Percentiles rank a stretch among this genome's conserved stretches.
phyloP scores from a whole-genome alignment of 768 basidiomycete genomes.

The Amanita rimosa region DNA sequence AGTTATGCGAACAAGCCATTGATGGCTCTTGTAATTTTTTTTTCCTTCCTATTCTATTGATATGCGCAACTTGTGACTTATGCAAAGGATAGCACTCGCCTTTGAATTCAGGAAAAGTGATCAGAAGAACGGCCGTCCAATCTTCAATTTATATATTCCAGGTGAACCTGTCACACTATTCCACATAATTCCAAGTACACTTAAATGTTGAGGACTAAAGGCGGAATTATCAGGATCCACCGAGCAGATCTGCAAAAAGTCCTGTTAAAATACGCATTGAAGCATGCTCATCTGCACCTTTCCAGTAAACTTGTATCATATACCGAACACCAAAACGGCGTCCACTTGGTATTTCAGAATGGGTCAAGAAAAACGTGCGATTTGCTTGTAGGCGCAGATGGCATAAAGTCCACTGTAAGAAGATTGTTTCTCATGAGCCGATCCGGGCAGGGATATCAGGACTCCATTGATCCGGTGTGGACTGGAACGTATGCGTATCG shows the following conservation, averaged over 20 bases:
- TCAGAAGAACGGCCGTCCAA: constrained; percentile 37
- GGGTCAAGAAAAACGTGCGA: constrained; percentile 18
- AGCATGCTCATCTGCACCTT: constrained; percentile 34
- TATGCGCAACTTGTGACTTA: background rate
- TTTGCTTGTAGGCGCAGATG: constrained; percentile 30
- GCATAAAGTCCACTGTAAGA: constrained; percentile 18
- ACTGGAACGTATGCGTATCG: constrained; percentile 28
- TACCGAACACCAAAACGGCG: constrained; percentile 20
- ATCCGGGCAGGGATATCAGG: background rate
- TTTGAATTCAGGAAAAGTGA: constrained; percentile 56
- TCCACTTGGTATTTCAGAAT: constrained; percentile 15
- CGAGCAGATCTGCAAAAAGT: constrained; percentile 57
- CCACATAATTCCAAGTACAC: background rate
- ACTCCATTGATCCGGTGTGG: constrained; percentile 23
- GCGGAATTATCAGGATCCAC: constrained; percentile 44
- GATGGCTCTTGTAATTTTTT: background rate
- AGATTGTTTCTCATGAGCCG: background rate
- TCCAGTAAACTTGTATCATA: constrained; percentile 53
- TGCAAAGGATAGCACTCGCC: constrained; percentile 26
- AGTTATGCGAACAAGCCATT: constrained; percentile 6
- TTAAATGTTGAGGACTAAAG: constrained; percentile 18
- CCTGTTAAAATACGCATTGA: constrained; percentile 37
- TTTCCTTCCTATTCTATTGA: background rate
- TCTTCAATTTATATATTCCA: constrained; percentile 43
- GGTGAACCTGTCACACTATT: constrained; percentile 25